phyloP scores from a whole-genome alignment of 768 basidiomycete genomes.

The Hortiboletus campestris region DNA sequence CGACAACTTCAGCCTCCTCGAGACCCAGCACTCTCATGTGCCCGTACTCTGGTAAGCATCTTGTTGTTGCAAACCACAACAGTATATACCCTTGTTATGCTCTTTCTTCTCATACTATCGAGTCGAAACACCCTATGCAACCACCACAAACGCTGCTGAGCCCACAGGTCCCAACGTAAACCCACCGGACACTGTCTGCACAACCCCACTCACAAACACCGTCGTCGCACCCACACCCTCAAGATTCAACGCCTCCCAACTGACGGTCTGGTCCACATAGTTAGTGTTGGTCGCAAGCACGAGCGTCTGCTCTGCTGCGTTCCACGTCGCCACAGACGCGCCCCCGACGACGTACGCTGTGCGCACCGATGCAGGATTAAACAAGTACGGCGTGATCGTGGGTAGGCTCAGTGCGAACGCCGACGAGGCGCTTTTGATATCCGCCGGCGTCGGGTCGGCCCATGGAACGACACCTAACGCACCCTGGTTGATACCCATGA shows the following conservation, averaged over 20 bases:
- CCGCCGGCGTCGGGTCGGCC: constrained; percentile 51
- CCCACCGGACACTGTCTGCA: not conserved
- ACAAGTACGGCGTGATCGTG: constrained; percentile 46
- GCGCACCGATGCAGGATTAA: constrained; percentile 40
- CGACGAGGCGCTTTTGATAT: constrained; percentile 56
- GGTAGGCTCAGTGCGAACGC: constrained; percentile 45
- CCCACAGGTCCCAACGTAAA: constrained; percentile 26
- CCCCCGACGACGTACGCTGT: constrained; percentile 39
- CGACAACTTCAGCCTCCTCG: too few relatives aligned
- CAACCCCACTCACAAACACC: constrained; percentile 19
- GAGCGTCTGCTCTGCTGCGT: constrained; percentile 38
- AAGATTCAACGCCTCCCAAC: constrained; percentile 31
- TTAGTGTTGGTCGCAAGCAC: constrained; percentile 54
- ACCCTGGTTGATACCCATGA: constrained; percentile 73
- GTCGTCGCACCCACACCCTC: not conserved
- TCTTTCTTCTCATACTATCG: not conserved
- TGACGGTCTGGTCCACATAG: constrained; percentile 36
- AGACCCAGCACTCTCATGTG: too few relatives aligned
- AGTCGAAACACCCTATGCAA: not conserved
- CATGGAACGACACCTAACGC: constrained; percentile 51
- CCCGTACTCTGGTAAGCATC: not conserved
- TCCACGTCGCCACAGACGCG: constrained; percentile 55
- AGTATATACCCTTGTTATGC: not conserved
- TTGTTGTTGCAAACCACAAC: not conserved
- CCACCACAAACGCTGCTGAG: constrained; percentile 21